Evolutionary conservation across 2,329 filamentous ascomycete genomes (phyloP).

Genomic region (Myriangium duriaei): DNA sequence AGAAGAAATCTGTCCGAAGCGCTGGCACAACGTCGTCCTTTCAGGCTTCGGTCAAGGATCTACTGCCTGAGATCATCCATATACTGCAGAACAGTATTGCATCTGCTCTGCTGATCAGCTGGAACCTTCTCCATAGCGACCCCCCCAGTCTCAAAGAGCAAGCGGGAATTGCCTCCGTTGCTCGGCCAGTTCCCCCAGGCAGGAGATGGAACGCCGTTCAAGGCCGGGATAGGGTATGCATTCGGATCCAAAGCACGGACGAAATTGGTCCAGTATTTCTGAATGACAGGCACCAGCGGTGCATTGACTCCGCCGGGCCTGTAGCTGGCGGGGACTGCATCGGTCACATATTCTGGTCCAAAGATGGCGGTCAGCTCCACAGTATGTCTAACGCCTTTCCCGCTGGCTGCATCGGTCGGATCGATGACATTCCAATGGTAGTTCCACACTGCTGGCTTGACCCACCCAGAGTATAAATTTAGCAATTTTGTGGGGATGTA

Average conservation of each 20-base stretch:
- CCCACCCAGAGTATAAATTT: constrained; percentile 23
- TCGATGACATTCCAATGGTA: constrained; percentile 61
- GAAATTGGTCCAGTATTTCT: constrained; percentile 65
- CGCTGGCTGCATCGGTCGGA: constrained; percentile 36
- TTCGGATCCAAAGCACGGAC: constrained; percentile 57
- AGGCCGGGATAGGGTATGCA: constrained; percentile 33
- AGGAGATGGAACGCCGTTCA: constrained; percentile 33
- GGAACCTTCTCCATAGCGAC: constrained; percentile 29
- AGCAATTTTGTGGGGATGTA: constrained; percentile 39
- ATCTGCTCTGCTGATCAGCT: constrained; percentile 29
- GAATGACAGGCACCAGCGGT: constrained; percentile 46
- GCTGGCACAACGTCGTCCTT: too few relatives aligned
- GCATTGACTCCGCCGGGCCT: constrained; percentile 39
- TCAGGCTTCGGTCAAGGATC: too few relatives aligned
- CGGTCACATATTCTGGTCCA: constrained; percentile 45
- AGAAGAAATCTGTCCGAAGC: too few relatives aligned
- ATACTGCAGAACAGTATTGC: constrained; percentile 17
- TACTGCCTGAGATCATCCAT: constrained; percentile 7
- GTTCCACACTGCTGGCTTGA: constrained; percentile 40
- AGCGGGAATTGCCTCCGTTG: constrained; percentile 18
- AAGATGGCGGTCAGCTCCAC: constrained; percentile 56
- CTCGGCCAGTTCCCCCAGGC: constrained; percentile 39
- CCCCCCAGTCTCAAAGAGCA: constrained; percentile 27
- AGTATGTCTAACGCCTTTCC: constrained; percentile 54
- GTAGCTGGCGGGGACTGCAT: constrained; percentile 44